These are phyloP conservation scores for Russula brevipes DNA, from an alignment of 768 basidiomycete genomes.

Conservation along the genomic window DNA sequence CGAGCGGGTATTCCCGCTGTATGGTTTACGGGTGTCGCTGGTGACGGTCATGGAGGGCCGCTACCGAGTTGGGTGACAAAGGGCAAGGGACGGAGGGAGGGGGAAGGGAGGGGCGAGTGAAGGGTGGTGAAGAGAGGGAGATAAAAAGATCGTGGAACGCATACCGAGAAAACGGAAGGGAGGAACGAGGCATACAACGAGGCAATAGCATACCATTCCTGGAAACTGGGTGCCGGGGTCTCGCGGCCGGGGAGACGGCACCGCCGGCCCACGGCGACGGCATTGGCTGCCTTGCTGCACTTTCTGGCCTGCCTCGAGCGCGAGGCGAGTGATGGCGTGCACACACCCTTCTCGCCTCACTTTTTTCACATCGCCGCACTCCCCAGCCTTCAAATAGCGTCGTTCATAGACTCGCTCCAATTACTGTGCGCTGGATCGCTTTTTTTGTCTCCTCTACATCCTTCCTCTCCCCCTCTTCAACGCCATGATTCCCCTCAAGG, in stretches of 20 bases:
- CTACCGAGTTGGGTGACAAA: slow-evolving; percentile 2
- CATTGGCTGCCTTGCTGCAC: not conserved
- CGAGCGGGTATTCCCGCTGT: slow-evolving; percentile 55
- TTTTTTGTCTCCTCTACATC: not conserved
- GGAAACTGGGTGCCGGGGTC: not conserved
- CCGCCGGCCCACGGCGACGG: not conserved
- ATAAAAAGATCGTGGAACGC: not conserved
- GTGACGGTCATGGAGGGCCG: slow-evolving; percentile 43
- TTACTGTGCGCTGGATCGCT: slow-evolving; percentile 11
- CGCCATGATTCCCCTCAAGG: slow-evolving; percentile 22
- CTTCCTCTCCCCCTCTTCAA: not conserved
- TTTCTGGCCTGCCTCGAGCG: not conserved
- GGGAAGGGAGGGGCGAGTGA: not conserved
- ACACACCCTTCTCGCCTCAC: slow-evolving; percentile 11
- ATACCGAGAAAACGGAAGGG: not conserved
- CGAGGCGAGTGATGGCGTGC: not conserved
- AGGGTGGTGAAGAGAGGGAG: not conserved
- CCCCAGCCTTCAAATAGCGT: slow-evolving; percentile 17
- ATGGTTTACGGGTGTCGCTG: slow-evolving; percentile 69
- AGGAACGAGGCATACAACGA: slow-evolving; percentile 1
- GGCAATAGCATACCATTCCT: not conserved
- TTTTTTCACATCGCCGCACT: slow-evolving; percentile 15
- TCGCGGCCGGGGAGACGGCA: not conserved
- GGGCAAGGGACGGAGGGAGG: not conserved
- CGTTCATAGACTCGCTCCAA: slow-evolving; percentile 1